Base-by-base conservation (phyloP, 2,329 filamentous ascomycete species). In the Helotiales sp. region DNA sequence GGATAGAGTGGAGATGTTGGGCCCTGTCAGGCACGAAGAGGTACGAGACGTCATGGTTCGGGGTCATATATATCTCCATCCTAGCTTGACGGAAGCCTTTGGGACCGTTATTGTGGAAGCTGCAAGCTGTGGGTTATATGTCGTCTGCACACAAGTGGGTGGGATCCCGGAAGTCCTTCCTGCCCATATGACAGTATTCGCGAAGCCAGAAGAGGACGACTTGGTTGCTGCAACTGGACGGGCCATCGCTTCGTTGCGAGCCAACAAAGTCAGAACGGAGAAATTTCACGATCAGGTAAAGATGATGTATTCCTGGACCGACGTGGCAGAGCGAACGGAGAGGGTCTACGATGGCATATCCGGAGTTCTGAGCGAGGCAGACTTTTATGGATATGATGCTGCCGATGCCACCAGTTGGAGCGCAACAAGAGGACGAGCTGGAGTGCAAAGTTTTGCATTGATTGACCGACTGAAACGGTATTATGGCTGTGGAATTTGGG, bases 261-360 rank as follows among this genome's bases (percentile, higher is more conserved):
- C 91, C 6, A 95, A 94, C 73, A 93, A 91, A 74, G 91, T 99
- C 30, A 89, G 93, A 70, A 97, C 96, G 0, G 95, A 98, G 78
- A 88, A 91, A 49, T 99, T 99, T 77, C 96, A 99, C 78, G 95
- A 97, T 72, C 92, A 98, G 79, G 96, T 99, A 70, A 93, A 95
- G 79, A 92, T 92, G 82, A 98, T 98, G 96, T 99, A 99, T 81
- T 97, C 93, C 1, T 99, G 96, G 96, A 92, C 92, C 30, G 95
- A 99, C 78, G 95, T 99, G 30, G 96, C 96, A 15, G 87, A 91
- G 74, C 91, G 96, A 64, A 98, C 96, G 0, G 96, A 99, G 80
- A 87, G 95, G 32, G 96, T 99, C 0, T 99, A 99, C 79, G 89
- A 97, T 77, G 93, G 96, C 57, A 96, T 99, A 73, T 93, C 89